A percentile compares a stretch with the other conserved stretches of the same genome.
phyloP scores from a whole-genome alignment of 805 yeast genomes.

The Yamadazyma takamatsuzukensis region DNA sequence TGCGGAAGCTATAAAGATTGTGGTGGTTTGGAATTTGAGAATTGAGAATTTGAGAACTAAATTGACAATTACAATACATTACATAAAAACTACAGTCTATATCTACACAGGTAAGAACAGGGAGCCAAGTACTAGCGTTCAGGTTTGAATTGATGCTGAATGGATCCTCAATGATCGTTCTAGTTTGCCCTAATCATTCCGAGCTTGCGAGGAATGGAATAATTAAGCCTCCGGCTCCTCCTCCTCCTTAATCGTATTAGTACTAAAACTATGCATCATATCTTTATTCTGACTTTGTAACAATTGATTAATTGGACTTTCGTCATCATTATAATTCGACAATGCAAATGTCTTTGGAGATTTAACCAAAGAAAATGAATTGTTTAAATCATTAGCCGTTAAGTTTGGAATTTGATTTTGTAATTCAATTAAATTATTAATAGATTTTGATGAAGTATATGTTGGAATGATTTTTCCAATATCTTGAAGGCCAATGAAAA shows the following conservation, averaged over 20 bases:
- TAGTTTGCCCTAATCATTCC: too few relatives aligned
- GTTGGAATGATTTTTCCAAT: slow-evolving; percentile 32
- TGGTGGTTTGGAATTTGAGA: too few relatives aligned
- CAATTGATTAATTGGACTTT: slow-evolving; percentile 35
- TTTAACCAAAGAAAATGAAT: slow-evolving; percentile 27
- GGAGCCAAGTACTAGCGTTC: too few relatives aligned
- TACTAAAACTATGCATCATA: slow-evolving; percentile 27
- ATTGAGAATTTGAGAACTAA: too few relatives aligned
- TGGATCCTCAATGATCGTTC: too few relatives aligned
- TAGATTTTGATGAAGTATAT: slow-evolving; percentile 26
- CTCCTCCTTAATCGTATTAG: slow-evolving; percentile 38
- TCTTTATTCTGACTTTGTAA: slow-evolving; percentile 19
- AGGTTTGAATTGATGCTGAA: too few relatives aligned
- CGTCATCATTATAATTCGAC: slow-evolving; percentile 30
- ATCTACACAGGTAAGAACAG: too few relatives aligned
- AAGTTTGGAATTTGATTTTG: slow-evolving; percentile 12
- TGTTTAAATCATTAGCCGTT: slow-evolving; percentile 14
- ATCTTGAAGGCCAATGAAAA: slow-evolving; percentile 28
- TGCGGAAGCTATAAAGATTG: too few relatives aligned
- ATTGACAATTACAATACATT: too few relatives aligned
- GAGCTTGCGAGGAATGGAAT: background rate
- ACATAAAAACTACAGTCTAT: too few relatives aligned
- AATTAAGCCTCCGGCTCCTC: slow-evolving; percentile 29
- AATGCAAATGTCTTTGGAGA: slow-evolving; percentile 41
- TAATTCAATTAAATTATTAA: slow-evolving; percentile 15